Conservation (phyloP, 305 asterid genomes). For the Fraxinus nigra region DNA sequence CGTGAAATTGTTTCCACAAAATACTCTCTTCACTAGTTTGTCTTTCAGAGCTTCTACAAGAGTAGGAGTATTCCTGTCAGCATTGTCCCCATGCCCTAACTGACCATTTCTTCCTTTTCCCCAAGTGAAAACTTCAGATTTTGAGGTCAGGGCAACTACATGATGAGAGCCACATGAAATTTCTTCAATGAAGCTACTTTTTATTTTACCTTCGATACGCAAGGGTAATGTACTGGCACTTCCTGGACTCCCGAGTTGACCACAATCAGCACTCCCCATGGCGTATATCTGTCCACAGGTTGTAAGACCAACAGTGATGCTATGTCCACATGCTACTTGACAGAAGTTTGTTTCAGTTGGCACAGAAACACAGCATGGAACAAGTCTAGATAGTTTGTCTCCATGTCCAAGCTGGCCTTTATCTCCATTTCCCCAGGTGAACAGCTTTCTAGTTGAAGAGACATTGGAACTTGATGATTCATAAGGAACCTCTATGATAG, state of each 20-base stretch:
- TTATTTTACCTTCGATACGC: conserved; percentile 43
- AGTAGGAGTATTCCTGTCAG: conserved; percentile 50
- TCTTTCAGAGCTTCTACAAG: conserved; percentile 54
- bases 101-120: conserved; percentile 71
- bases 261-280: conserved; percentile 51
- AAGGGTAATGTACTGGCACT: conserved; percentile 35
- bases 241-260: conserved; percentile 40
- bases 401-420: conserved; percentile 76
- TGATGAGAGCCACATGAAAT: conserved; percentile 75
- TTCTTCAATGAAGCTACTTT: conserved; percentile 42
- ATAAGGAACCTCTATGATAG: conserved; percentile 45
- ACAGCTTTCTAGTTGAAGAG: conserved; percentile 46
- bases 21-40: conserved; percentile 51
- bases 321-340: conserved; percentile 69
- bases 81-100: conserved; percentile 68
- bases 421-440: conserved; percentile 85
- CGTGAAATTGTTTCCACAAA: conserved; percentile 64
- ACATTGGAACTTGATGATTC: conserved; percentile 26
- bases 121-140: conserved; percentile 73
- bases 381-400: conserved; percentile 40
- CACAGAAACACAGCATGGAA: conserved; percentile 37
- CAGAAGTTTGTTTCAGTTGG: conserved; percentile 40
- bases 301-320: conserved; percentile 65
- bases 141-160: conserved; percentile 55
- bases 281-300: conserved; percentile 58